Evolutionary conservation across 2,329 filamentous ascomycete genomes (phyloP), one percentile per base, ranked within the genome.

Genomic region (Periglandula ipomoeae): DNA sequence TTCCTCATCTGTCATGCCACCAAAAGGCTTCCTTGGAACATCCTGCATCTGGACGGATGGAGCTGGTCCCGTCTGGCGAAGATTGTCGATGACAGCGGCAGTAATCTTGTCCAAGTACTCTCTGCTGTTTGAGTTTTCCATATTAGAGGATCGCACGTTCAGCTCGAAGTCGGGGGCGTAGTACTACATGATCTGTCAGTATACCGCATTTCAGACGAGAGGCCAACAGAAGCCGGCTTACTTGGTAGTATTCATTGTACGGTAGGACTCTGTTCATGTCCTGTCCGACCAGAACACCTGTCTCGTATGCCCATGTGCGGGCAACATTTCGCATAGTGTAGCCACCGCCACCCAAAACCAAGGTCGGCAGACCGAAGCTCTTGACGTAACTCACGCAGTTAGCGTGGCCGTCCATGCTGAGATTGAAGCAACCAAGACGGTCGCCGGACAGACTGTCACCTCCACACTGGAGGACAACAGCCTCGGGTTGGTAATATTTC

Each of bases 261-360:
- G 91, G 91, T 37, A 97, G 75, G n/a, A 87, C 83, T 5, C 85
- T 77, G 10, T 81, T 77, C 77, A 97, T 87, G 26, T 87, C 78
- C 52, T 90, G 81, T 24, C 87, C 87, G 19, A 96, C 87, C 8
- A 97, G 76, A 50, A 89, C 78, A 55, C 91, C 91, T 1, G 93
- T 98, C 69, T 98, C 93, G 64, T 91, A 95, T 6, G 90, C 90
- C 93, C 93, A 98, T 5, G 91, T 93, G 44, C 93, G 86, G 17
- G 93, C 91, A 10, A 98, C 93, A 56, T 98, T 98, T 54, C 93
- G 85, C 67, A 95, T 94, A 1, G 93, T 98, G 69, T 98, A 98
- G 43, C 93, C 93, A 54, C 93, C 93, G 15, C 93, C 93, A 27
- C 93, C 93, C 17, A 98, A 81, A 19, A 98, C 85, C n/a, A 98